Base-by-base conservation (phyloP, 352 stramenopile species). In the Blastocystis sp. region DNA sequence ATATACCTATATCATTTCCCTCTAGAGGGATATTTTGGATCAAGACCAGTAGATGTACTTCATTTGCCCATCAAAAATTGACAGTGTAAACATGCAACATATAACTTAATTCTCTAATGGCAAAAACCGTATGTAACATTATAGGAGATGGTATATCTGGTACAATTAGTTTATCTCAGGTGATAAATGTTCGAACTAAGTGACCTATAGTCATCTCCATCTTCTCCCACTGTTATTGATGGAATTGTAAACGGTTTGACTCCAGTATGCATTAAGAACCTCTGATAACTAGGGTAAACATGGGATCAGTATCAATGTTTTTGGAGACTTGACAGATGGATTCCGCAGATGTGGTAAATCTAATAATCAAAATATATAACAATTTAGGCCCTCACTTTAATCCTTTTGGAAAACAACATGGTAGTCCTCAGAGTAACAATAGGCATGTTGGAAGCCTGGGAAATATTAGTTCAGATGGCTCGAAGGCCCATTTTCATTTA, bases 371-470 rank as follows among this genome's bases (percentile, higher is more conserved):
- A 45, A 11, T 9, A 45, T 18, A 50, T 41, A 5, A 30, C 11
- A 65, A 56, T 56, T 20, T 90, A 90, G 87, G 87, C 20, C 65
- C 75, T n/a, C 87, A 90, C 55, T 90, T 79, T 78, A 90, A 90
- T 81, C 87, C 87, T 24, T 75, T 90, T 30, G 87, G 87, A 90
- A 90, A 90, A 45, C 76, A 79, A 13, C 87, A 90, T 76, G 87
- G 87, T 53, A 30, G 24, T 26, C 73, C 75, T 18, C 11, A 65
- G 18, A 59, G 66, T 24, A 78, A 90, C 5, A 65, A 85, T 13
- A 26, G 87, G 45, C 87, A 90, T 24, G 87, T 90, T 30, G 87
- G 87, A 87, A 90, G 87, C 53, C 26, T 90, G 8, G 87, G 87
- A 64, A 90, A 90, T 53, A 90, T 90, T 43, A 75, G 30, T 16